Evolutionary conservation across 2,329 filamentous ascomycete genomes (phyloP).

Genomic region (Nemania sp.): DNA sequence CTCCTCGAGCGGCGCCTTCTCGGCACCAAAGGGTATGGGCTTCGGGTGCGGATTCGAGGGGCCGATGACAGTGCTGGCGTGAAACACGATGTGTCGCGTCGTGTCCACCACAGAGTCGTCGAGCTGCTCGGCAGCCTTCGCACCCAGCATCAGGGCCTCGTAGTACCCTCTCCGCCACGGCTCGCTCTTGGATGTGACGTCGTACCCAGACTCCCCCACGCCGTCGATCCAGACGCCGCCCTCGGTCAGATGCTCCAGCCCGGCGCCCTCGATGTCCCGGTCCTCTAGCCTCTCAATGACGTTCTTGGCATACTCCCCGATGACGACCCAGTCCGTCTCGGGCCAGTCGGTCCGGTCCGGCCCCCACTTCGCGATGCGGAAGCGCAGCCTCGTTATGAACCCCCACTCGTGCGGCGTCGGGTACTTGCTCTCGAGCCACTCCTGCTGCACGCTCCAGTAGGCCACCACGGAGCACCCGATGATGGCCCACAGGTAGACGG

Average conservation of each 20-base stretch:
- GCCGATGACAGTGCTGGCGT: conserved; percentile 74
- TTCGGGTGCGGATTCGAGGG: conserved; percentile 82
- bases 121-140: conserved; percentile 76
- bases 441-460: conserved; percentile 70
- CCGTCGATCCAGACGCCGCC: conserved; percentile 59
- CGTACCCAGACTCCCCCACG: conserved; percentile 59
- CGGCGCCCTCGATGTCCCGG: conserved; percentile 67
- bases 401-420: conserved; percentile 85
- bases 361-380: conserved; percentile 66
- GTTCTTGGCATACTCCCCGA: conserved; percentile 63
- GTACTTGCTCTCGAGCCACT: conserved; percentile 73
- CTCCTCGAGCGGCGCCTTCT: conserved; percentile 70
- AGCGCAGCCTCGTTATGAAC: conserved; percentile 68
- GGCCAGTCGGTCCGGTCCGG: conserved; percentile 58
- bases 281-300: conserved; percentile 73
- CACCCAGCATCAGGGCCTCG: conserved; percentile 77
- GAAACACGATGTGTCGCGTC: conserved; percentile 68
- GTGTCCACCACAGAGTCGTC: conserved; percentile 78
- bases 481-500: conserved; percentile 66
- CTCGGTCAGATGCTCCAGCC: conserved; percentile 60
- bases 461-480: conserved; percentile 63
- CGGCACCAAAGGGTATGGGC: conserved; percentile 68
- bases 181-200: conserved; percentile 76
- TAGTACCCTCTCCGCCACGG: conserved; percentile 87
- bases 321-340: conserved; percentile 70